These are phyloP conservation scores for Sideroxylon spinosum DNA, from an alignment of 179 eudicot genomes.

Conservation along the genomic window DNA sequence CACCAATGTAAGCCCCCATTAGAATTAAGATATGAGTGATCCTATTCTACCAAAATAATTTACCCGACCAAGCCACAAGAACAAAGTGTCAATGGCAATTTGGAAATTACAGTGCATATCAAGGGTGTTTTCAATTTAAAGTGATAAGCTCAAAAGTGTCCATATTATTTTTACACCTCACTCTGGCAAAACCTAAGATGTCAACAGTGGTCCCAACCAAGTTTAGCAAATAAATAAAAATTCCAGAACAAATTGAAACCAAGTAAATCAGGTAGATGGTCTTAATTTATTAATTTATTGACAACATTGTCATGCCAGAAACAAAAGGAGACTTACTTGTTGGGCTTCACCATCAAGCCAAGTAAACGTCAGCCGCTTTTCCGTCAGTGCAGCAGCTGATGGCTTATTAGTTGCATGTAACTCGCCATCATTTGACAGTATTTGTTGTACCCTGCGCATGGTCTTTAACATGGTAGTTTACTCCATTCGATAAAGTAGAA, in stretches of 20 bases:
- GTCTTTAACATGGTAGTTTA: constrained; percentile 42
- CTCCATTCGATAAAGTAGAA: constrained; percentile 20
- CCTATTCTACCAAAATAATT: too few relatives aligned
- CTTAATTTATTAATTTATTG: too few relatives aligned
- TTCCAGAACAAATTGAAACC: not conserved
- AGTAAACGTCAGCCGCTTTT: constrained; percentile 28
- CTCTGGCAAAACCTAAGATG: too few relatives aligned
- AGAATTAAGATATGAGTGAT: too few relatives aligned
- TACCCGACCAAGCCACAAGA: too few relatives aligned
- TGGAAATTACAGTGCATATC: too few relatives aligned
- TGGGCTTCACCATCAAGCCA: constrained; percentile 25
- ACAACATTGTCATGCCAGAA: constrained; percentile 4
- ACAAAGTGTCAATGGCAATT: too few relatives aligned
- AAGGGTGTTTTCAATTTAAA: too few relatives aligned
- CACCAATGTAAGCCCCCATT: too few relatives aligned
- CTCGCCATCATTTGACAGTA: constrained; percentile 40
- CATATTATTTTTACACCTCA: too few relatives aligned
- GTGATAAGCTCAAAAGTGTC: too few relatives aligned
- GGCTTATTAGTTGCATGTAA: constrained; percentile 34
- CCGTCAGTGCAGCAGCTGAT: constrained; percentile 52
- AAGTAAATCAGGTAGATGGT: not conserved
- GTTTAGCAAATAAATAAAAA: not conserved
- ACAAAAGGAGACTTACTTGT: not conserved
- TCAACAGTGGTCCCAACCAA: not conserved
- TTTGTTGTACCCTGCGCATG: constrained; percentile 75